Conservation (phyloP, 805 yeast species). For the Candida saitoana region DNA sequence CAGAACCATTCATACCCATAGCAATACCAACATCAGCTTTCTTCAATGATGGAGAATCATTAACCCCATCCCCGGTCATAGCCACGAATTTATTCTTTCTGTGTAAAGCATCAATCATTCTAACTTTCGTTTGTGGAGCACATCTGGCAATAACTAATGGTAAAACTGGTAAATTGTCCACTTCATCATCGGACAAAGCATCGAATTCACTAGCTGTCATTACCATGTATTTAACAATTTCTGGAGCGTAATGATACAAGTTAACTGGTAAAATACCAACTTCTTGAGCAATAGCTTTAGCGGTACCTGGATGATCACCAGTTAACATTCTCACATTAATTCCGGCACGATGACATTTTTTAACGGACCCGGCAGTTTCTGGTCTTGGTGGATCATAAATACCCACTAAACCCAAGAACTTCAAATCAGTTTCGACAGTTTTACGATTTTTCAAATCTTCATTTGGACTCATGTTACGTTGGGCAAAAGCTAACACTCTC, state of each 20-base stretch:
- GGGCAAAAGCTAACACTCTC: slow-evolving; percentile 31
- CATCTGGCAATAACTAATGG: slow-evolving; percentile 80
- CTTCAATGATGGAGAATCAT: slow-evolving; percentile 93
- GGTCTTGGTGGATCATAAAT: slow-evolving; percentile 35
- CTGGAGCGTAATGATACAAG: slow-evolving; percentile 50
- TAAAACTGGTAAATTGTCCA: slow-evolving; percentile 59
- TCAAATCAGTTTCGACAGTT: slow-evolving; percentile 18
- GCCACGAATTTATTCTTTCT: slow-evolving; percentile 50
- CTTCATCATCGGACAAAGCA: slow-evolving; percentile 52
- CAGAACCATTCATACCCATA: slow-evolving; percentile 90
- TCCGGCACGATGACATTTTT: slow-evolving; percentile 30
- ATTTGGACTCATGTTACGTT: slow-evolving; percentile 15
- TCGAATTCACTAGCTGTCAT: slow-evolving; percentile 77
- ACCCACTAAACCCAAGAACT: slow-evolving; percentile 28
- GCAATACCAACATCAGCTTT: slow-evolving; percentile 93
- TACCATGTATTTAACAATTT: slow-evolving; percentile 60
- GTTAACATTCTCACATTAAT: slow-evolving; percentile 34
- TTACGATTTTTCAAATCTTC: slow-evolving; percentile 13
- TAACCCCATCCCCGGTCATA: slow-evolving; percentile 97
- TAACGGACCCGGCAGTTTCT: slow-evolving; percentile 25
- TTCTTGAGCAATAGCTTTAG: slow-evolving; percentile 33
- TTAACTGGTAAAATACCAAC: slow-evolving; percentile 39
- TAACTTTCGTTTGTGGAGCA: slow-evolving; percentile 77
- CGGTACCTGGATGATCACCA: slow-evolving; percentile 34
- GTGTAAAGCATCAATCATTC: slow-evolving; percentile 72